Evolutionary conservation across 1,284 basidiomycete genomes (phyloP), one percentile per base, ranked within the genome.

Genomic region (Tilletia walkeri): DNA sequence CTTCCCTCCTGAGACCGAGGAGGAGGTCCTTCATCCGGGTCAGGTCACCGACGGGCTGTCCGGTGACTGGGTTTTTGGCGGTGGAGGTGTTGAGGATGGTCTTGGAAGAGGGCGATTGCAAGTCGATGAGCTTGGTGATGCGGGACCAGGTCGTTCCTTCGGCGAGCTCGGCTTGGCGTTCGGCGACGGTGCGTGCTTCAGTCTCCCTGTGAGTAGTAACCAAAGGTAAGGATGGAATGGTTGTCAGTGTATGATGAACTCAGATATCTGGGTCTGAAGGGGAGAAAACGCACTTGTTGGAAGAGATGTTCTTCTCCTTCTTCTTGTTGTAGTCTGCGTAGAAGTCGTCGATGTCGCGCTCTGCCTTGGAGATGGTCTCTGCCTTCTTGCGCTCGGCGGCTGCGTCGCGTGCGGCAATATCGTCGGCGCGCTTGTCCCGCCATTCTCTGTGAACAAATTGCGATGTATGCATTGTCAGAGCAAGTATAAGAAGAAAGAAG

Each of bases 101-200:
- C 87, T 98, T 99, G 86, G 91, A 93, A 85, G 87, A 93, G 70
- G 94, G 96, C 85, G 98, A 97, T 84, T 97, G 90, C 56, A 99
- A 87, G 75, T 95, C 93, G 71, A 98, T 86, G 68, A 91, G 85
- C 65, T 91, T 90, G 81, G 90, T 91, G 81, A 99, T 95, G 38
- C 95, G 90, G 78, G 94, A 90, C 96, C 96, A 99, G 5, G 95
- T 95, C 24, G 95, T 97, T 47, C 95, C 96, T 72, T 89, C 88
- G 0, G 93, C 91, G 69, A 99, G 88, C 30, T 90, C 89, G 67
- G 90, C 90, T 34, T 89, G 89, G 71, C 94, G 87, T 59, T 87
- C 86, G 39, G 90, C 88, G 54, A 93, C 83, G 86, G 92, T 97
- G 70, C 90, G 89, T 49, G 89, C 89, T 85, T 99, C 96, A 76